Conservation (phyloP, 2,329 filamentous ascomycete genomes). For the Penicillium sp. region DNA sequence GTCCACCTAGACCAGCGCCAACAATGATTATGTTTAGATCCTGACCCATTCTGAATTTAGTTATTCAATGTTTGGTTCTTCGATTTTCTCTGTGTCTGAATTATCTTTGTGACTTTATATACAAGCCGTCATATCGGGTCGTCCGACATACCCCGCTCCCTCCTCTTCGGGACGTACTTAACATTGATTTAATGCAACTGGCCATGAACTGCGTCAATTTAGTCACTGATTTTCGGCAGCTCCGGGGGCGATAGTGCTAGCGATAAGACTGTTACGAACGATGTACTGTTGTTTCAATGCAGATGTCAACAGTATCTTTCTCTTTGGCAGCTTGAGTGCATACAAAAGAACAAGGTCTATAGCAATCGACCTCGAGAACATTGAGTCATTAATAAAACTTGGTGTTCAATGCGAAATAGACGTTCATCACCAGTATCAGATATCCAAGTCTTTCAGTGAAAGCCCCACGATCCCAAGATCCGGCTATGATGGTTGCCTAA, state of each 20-base stretch:
- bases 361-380: no score
- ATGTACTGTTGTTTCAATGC: not conserved
- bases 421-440: no score
- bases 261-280: not conserved
- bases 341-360: no score
- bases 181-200: not conserved
- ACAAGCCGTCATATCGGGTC: not conserved
- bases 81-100: not conserved
- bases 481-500: not conserved
- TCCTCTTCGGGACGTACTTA: no score
- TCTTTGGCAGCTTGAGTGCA: no score
- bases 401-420: no score
- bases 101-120: not conserved
- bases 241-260: not conserved
- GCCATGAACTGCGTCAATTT: not conserved
- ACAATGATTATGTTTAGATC: not conserved
- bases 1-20: not conserved
- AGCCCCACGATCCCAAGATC: not conserved
- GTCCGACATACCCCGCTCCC: not conserved
- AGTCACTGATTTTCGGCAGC: not conserved
- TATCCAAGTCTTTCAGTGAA: not conserved
- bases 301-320: not conserved
- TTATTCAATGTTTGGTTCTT: not conserved
- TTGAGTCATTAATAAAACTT: no score
- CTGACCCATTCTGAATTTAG: not conserved